Base-by-base conservation (phyloP, 805 yeast species). In the Yamadazyma tumulicola region DNA sequence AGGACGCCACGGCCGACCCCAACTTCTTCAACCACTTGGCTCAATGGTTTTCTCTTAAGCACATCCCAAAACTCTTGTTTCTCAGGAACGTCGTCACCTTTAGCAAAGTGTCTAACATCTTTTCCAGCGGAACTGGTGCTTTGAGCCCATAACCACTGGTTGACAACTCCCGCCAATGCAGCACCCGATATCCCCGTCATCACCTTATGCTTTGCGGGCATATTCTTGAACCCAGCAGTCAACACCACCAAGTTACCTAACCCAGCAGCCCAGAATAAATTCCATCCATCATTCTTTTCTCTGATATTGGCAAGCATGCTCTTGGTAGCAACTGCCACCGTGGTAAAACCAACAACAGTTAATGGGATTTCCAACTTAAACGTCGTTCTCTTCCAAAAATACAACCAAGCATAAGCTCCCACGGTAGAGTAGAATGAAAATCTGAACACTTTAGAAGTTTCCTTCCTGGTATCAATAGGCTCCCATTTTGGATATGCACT, bases 11-110 rank as follows among this genome's bases (percentile, higher is more conserved):
- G 66, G 35, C 81, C 81, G 46, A 63, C 77, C 45, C 95, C 95
- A 47, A 85, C 68, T 51, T 79, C 80, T 42, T 76, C 81, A 18
- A 82, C 74, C 7, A 94, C 84, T 61, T 84, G 88, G 14, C 87
- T 77, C 46, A 85, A 63, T 12, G 95, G 95, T 52, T 85, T 75
- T 69, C 95, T 80, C 65, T 79, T 75, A 55, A 78, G 76, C 23
- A 80, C 79, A 45, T 85, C 91, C 88, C 88, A 86, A 63, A 84
- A 83, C 24, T 79, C 79, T 47, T 55, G 69, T 24, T 79, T 79
- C 46, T 55, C 69, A 8, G 57, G 59, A 25, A 31, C 34, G 32
- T 55, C 57, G 39, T 48, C 60, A 43, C 62, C 59, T 60, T 59
- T 69, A 28, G 64, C 69, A 26, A 61, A 52, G 46, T 60, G 62